A percentile compares a stretch with the other conserved stretches of the same genome.
phyloP scores from a whole-genome alignment of 208 protist genomes.

The Trichomonas gallinae region DNA sequence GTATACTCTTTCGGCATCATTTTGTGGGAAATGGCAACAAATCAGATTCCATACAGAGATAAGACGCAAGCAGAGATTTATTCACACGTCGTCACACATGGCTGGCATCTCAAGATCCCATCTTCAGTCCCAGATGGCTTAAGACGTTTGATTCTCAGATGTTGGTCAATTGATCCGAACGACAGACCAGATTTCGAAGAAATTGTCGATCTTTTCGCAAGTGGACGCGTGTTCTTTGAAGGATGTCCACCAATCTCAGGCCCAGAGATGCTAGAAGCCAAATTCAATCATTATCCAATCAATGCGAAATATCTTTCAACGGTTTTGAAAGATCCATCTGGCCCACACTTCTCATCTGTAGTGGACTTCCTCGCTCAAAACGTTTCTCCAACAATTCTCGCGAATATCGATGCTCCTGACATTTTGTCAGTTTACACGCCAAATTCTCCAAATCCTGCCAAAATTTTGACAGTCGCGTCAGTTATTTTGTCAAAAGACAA shows the following conservation, averaged over 20 bases:
- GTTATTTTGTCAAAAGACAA: background rate
- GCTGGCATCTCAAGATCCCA: background rate
- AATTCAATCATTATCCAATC: background rate
- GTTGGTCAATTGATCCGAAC: background rate
- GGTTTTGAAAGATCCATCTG: background rate
- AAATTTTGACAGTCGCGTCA: background rate
- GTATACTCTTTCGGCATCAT: background rate
- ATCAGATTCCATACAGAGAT: background rate
- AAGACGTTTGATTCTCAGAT: background rate
- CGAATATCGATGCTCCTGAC: background rate
- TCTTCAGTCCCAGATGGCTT: background rate
- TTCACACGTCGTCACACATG: background rate
- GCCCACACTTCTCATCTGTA: background rate
- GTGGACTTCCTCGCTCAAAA: background rate
- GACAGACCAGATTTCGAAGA: background rate
- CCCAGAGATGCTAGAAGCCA: background rate
- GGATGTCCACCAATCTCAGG: background rate
- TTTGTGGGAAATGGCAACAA: background rate
- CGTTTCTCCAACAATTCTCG: background rate
- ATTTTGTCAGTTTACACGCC: background rate
- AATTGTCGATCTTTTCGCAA: background rate
- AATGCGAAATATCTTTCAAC: background rate
- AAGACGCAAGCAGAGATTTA: background rate
- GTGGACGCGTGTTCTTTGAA: background rate
- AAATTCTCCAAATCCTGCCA: background rate